Percentiles rank a stretch among this genome's conserved stretches.
phyloP scores from a whole-genome alignment of 306 rosid genomes.

The Dalbergia oliveri region DNA sequence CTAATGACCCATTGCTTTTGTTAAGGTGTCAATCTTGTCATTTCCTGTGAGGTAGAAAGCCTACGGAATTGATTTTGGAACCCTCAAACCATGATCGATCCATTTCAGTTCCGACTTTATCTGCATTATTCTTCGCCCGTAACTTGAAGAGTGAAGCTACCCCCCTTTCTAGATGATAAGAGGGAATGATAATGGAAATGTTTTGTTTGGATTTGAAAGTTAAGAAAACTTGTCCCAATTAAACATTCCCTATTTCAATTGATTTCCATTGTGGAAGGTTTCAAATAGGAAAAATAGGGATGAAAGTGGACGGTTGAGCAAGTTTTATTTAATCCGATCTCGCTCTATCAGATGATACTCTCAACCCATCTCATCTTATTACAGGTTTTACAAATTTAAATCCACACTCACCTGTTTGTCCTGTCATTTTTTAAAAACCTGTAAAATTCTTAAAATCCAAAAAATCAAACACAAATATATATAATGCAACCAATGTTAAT shows the following conservation, averaged over 20 bases:
- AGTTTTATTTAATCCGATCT: too few species aligned
- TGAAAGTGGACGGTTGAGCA: too few species aligned
- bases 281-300: not conserved
- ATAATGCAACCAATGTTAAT: too few species aligned
- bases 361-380: too few species aligned
- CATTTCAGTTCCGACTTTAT: not conserved
- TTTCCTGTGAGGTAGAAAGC: conserved; percentile 30
- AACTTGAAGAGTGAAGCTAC: not conserved
- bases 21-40: conserved; percentile 13
- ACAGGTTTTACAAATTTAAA: too few species aligned
- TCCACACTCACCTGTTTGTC: too few species aligned
- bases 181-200: not conserved
- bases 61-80: conserved; percentile 35
- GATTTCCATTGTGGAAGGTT: not conserved
- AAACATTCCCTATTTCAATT: not conserved
- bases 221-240: not conserved
- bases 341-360: too few species aligned
- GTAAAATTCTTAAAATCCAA: too few species aligned
- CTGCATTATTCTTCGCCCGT: not conserved
- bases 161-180: conserved; percentile 10
- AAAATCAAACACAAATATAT: too few species aligned
- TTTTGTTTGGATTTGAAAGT: not conserved
- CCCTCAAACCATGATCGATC: not conserved
- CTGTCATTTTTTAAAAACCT: too few species aligned
- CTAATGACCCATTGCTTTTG: not conserved